Evolutionary conservation across 768 basidiomycete species (phyloP).

Genomic region (Pholiota conissans): DNA sequence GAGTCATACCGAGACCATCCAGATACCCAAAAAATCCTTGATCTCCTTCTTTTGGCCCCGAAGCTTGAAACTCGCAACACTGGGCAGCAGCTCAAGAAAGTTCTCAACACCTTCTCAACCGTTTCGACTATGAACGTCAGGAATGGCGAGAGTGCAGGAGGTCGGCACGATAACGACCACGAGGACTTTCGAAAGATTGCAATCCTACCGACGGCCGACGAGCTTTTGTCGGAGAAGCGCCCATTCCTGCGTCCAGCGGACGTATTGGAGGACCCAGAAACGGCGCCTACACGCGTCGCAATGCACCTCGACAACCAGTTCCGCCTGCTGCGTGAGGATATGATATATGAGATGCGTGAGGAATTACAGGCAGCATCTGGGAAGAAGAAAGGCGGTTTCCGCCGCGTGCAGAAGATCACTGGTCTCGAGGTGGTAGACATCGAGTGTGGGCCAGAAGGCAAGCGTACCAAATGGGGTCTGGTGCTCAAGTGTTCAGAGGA

Average conservation of each 20-base stretch:
- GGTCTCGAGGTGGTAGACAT: conserved; percentile 39
- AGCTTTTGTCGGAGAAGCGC: conserved; percentile 41
- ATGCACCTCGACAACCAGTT: conserved; percentile 68
- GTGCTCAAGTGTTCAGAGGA: conserved; percentile 35
- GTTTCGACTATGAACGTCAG: not conserved
- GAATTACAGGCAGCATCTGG: conserved; percentile 50
- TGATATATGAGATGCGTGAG: conserved; percentile 26
- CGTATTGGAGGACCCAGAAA: conserved; percentile 42
- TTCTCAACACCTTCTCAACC: conserved; percentile 24
- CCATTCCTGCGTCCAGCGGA: conserved; percentile 51
- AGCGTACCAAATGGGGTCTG: conserved; percentile 40
- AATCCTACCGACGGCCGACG: conserved; percentile 65
- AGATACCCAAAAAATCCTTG: conserved; percentile 28
- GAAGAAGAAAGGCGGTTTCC: conserved; percentile 39
- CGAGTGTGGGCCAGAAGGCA: conserved; percentile 27
- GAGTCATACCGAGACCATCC: conserved; percentile 39
- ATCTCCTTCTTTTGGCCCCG: conserved; percentile 22
- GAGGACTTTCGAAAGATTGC: conserved; percentile 57
- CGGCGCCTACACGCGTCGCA: conserved; percentile 34
- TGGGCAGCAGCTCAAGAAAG: conserved; percentile 40
- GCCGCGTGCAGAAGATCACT: conserved; percentile 38
- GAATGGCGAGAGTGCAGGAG: conserved; percentile 46
- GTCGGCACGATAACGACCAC: conserved; percentile 72
- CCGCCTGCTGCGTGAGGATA: conserved; percentile 58
- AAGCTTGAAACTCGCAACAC: conserved; percentile 25